A percentile compares a stretch with the other conserved stretches of the same genome.
These are phyloP conservation scores for Coleophoma eucalyptorum DNA, from an alignment of 2,329 filamentous ascomycete genomes.

Conservation along the genomic window DNA sequence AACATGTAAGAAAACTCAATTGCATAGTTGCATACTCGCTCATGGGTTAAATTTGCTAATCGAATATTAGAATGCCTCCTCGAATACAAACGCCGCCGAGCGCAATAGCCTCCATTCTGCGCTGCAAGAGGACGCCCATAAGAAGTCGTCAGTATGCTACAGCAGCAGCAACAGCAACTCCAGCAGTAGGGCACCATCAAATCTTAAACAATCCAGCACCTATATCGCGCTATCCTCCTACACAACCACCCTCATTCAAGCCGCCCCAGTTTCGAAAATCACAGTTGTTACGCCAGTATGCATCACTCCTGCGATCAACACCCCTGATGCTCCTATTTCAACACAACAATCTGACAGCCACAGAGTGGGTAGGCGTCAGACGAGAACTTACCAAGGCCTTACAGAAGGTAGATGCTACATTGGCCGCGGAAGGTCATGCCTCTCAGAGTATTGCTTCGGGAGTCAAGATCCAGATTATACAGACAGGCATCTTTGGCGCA, in stretches of 20 bases:
- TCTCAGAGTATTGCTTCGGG: constrained; percentile 48
- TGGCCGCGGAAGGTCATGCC: constrained; percentile 36
- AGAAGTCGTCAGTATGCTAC: constrained; percentile 41
- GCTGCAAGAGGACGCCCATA: constrained; percentile 32
- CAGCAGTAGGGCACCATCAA: constrained; percentile 43
- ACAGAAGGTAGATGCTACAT: constrained; percentile 56
- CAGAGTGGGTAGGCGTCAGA: constrained; percentile 64
- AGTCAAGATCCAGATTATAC: constrained; percentile 77
- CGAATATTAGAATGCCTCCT: constrained; percentile 43
- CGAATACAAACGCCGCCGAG: constrained; percentile 32
- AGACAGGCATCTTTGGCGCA: constrained; percentile 84
- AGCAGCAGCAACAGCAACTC: constrained; percentile 42
- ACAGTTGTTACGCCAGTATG: constrained; percentile 75
- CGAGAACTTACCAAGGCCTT: constrained; percentile 59
- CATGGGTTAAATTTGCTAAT: constrained; percentile 2
- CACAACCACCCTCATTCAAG: constrained; percentile 84
- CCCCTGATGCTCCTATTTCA: constrained; percentile 70
- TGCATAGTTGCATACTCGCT: not conserved
- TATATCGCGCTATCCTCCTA: constrained; percentile 45
- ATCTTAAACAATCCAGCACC: constrained; percentile 34
- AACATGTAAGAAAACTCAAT: constrained; percentile 8
- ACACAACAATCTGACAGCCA: constrained; percentile 68
- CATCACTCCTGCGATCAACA: constrained; percentile 67
- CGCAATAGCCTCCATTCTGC: constrained; percentile 22
- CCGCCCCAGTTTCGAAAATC: constrained; percentile 84